Conservation (phyloP, 106 monocot species). For the Triglochin maritima region DNA sequence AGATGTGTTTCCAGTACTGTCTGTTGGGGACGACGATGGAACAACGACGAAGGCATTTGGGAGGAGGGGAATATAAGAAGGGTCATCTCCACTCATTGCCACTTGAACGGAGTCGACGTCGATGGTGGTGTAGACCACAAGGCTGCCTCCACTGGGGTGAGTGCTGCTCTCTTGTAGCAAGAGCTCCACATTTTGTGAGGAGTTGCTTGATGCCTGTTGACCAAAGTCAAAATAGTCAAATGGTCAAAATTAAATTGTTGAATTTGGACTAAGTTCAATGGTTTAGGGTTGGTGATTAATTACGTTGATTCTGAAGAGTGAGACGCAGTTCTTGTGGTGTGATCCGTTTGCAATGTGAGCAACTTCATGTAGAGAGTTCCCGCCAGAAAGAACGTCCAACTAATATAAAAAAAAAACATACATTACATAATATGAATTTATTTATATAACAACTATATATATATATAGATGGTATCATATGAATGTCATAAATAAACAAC, state of each 20-base stretch:
- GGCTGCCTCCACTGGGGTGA: conserved; percentile 70
- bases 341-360: conserved; percentile 98
- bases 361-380: conserved; percentile 84
- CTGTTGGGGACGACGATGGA: conserved; percentile 21
- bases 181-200: conserved; percentile 95
- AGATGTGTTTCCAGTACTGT: background rate
- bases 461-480: no score
- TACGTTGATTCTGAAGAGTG: conserved; percentile 87
- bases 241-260: no score
- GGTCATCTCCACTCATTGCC: conserved; percentile 74
- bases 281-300: no score
- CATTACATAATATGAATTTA: no score
- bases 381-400: conserved; percentile 74
- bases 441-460: no score
- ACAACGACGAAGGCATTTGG: conserved; percentile 70
- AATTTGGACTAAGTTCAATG: conserved; percentile 11
- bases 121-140: conserved; percentile 70
- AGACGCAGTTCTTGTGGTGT: conserved; percentile 86
- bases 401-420: conserved; percentile 7
- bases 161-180: conserved; percentile 96
- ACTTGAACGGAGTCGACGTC: conserved; percentile 80
- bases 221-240: no score
- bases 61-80: conserved; percentile 84
- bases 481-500: no score
- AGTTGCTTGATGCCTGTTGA: conserved; percentile 73